Evolutionary conservation across 192 early-diverging fungal genomes (phyloP), one percentile per base, ranked within the genome.

Genomic region (Umbelopsis sp.): DNA sequence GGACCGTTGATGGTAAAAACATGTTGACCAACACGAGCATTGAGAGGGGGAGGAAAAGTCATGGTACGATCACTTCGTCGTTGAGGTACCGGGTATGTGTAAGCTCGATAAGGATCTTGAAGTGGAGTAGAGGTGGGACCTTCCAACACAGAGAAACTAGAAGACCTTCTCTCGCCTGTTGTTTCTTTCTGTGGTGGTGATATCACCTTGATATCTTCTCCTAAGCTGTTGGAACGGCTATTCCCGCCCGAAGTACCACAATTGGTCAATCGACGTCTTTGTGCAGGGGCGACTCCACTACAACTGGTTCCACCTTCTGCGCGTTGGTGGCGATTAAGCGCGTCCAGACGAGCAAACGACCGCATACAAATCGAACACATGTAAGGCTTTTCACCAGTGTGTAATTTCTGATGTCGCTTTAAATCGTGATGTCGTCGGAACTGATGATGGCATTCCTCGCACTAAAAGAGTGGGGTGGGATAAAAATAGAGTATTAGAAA

Each of bases 341-440:
- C 93, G 73, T 95, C 93, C 54, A 93, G 80, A 14, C 93, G 86
- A 2, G 93, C 93, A 85, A 95, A 95, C 45, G 88, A 84, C 8
- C 92, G 91, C n/a, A 87, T 83, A 74, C 93, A 95, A 72, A 87
- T 83, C 4, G 81, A 78, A 74, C 93, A 95, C 10, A 84, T 86
- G 79, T 89, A 88, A 0, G 93, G 93, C 68, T 88, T 83, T 66
- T 91, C 90, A 41, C 93, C 93, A 4, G 91, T 88, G 71, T 95
- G 93, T 32, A 92, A 77, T 70, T 91, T 89, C 79, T 91, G 88
- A 66, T 94, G 93, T 36, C 96, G 88, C 77, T 94, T 96, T 47
- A 96, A 84, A 80, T 98, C 96, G 76, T 98, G 95, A 66, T 94
- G 91, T 17, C 96, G 85, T 25, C 79, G 66, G 51, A 80, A 80